These are phyloP conservation scores for Neurospora discreta DNA, from an alignment of 495 filamentous ascomycete genomes.

Conservation along the genomic window DNA sequence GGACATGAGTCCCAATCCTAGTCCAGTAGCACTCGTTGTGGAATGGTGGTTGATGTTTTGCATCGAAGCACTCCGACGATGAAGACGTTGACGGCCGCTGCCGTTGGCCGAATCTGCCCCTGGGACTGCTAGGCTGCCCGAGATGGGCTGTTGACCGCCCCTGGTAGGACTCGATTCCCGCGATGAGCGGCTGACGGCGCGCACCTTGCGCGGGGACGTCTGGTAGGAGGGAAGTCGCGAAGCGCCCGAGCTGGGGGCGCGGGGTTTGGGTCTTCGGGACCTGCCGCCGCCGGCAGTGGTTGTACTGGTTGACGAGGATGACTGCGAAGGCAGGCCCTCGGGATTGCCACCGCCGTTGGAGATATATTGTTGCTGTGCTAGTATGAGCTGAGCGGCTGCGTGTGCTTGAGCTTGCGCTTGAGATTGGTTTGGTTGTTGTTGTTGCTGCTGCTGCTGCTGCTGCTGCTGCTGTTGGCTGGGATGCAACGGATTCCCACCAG, in stretches of 20 bases:
- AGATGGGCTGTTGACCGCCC: neutral
- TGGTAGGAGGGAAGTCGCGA: conserved; percentile 20
- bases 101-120: conserved; percentile 8
- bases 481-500: neutral
- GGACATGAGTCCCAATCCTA: neutral
- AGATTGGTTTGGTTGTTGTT: neutral
- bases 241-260: conserved; percentile 33
- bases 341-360: neutral
- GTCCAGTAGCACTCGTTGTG: conserved; percentile 4
- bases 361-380: neutral
- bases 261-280: conserved; percentile 24
- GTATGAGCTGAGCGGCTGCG: neutral
- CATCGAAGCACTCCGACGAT: conserved; percentile 18
- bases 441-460: conserved; percentile 2
- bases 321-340: neutral
- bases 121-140: neutral
- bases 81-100: conserved; percentile 13
- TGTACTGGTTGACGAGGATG: neutral
- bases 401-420: neutral
- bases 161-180: neutral
- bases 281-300: neutral
- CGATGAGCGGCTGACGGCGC: conserved; percentile 12
- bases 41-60: conserved; percentile 10
- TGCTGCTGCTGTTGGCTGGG: conserved; percentile 7
- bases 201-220: conserved; percentile 28